Evolutionary conservation across 2,329 filamentous ascomycete genomes (phyloP).

Genomic region (Plenodomus tracheiphilus): DNA sequence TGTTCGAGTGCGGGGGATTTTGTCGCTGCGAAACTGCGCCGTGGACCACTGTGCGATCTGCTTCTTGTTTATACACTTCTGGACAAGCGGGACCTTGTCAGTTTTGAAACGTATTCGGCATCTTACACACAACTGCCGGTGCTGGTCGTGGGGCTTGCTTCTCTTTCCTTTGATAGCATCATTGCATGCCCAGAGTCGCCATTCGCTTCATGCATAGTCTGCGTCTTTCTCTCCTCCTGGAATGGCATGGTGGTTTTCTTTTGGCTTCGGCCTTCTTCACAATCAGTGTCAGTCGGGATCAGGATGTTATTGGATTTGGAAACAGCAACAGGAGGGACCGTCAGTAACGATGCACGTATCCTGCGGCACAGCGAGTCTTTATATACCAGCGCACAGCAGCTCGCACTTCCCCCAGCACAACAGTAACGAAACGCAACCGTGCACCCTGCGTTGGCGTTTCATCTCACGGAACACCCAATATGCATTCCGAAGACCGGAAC

Average conservation of each 20-base stretch:
- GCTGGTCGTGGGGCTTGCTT: neutral
- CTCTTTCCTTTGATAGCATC: neutral
- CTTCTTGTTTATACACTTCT: neutral
- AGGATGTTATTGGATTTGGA: no score
- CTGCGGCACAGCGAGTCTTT: no score
- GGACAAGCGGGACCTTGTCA: constrained; percentile 7
- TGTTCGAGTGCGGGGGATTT: neutral
- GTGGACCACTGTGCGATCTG: neutral
- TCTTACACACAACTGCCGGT: constrained; percentile 3
- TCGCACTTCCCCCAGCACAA: neutral
- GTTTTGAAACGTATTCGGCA: constrained; percentile 7
- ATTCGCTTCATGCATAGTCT: constrained; percentile 1
- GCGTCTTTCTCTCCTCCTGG: neutral
- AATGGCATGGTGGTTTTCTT: constrained; percentile 1
- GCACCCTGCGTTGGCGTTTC: constrained; percentile 10
- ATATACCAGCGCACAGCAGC: no score
- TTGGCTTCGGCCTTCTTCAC: neutral
- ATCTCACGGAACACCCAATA: neutral
- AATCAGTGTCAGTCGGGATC: no score
- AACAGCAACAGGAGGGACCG: no score
- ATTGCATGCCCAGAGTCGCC: constrained; percentile 5
- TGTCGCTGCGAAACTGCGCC: neutral
- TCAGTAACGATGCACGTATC: no score
- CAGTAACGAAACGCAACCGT: neutral
- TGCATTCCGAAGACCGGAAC: neutral